Percentiles rank a stretch among this genome's conserved stretches.
Evolutionary conservation across 1,284 basidiomycete genomes (phyloP).

Genomic region (Ustilago cynodontis): DNA sequence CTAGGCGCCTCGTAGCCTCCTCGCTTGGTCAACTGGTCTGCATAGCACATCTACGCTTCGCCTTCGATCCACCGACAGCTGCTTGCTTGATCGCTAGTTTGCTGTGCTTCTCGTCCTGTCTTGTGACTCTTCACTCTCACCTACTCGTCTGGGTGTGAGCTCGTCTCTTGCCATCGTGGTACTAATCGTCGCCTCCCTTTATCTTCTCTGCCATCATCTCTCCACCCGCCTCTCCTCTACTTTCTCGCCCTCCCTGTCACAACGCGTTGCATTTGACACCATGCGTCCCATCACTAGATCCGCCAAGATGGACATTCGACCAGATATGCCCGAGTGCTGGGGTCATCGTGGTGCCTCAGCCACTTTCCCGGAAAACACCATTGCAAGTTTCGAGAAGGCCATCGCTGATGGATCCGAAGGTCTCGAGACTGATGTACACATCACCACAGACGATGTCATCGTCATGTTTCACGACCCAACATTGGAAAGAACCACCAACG

Average conservation of each 20-base stretch:
- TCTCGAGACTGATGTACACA: constrained; percentile 85
- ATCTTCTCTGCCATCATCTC: constrained; percentile 15
- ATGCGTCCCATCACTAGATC: constrained; percentile 62
- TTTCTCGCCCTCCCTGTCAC: constrained; percentile 1
- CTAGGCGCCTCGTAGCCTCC: background rate
- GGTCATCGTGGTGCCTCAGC: constrained; percentile 69
- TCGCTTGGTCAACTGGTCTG: background rate
- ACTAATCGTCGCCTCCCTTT: constrained; percentile 37
- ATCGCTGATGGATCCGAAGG: constrained; percentile 68
- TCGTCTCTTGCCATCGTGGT: constrained; percentile 26
- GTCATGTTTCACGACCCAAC: constrained; percentile 95
- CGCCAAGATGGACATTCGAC: constrained; percentile 50
- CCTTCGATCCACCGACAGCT: background rate
- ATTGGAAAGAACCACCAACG: constrained; percentile 74
- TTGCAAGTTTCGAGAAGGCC: constrained; percentile 67
- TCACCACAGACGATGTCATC: constrained; percentile 88
- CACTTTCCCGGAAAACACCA: constrained; percentile 69
- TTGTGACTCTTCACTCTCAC: constrained; percentile 13
- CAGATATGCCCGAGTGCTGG: constrained; percentile 64
- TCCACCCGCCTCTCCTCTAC: background rate
- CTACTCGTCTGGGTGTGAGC: constrained; percentile 18
- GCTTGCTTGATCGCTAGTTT: background rate
- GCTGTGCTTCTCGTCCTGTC: constrained; percentile 12
- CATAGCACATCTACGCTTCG: background rate
- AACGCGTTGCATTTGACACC: constrained; percentile 7